Percentiles rank a stretch among this genome's conserved stretches.
phyloP scores from a whole-genome alignment of 2,329 filamentous ascomycete genomes.

The Pseudogymnoascus sp. region DNA sequence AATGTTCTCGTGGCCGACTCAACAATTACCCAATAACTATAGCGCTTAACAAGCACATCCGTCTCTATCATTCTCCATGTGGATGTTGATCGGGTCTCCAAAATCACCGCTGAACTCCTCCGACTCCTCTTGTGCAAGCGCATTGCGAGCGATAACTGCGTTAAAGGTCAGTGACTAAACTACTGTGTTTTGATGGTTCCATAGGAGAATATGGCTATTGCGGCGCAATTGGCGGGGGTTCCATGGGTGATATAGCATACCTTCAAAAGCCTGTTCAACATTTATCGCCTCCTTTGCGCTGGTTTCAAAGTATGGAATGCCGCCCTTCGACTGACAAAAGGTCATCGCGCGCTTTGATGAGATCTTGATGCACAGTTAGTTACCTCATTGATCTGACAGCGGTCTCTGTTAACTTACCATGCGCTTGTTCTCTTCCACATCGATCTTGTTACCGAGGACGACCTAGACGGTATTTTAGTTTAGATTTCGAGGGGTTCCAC shows the following conservation, averaged over 20 bases:
- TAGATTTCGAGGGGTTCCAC: constrained; percentile 4
- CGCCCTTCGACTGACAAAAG: constrained; percentile 95
- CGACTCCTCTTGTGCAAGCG: constrained; percentile 90
- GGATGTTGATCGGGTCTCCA: constrained; percentile 96
- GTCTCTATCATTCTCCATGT: constrained; percentile 86
- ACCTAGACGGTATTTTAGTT: constrained; percentile 45
- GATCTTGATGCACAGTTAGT: constrained; percentile 47
- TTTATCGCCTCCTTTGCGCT: constrained; percentile 98
- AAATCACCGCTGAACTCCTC: constrained; percentile 98
- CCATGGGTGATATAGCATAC: constrained; percentile 28
- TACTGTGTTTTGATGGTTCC: background rate
- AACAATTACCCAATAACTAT: constrained; percentile 8
- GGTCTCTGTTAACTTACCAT: constrained; percentile 46
- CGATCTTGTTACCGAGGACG: constrained; percentile 97
- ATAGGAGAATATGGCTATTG: constrained; percentile 12
- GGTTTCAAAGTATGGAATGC: constrained; percentile 98
- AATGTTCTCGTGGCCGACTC: background rate
- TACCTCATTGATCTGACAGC: background rate
- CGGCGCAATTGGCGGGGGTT: background rate
- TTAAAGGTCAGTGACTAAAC: background rate
- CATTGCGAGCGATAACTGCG: constrained; percentile 88
- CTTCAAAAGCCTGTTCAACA: constrained; percentile 77
- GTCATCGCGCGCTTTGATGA: constrained; percentile 93
- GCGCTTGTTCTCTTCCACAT: constrained; percentile 95
- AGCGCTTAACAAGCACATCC: constrained; percentile 75